These are phyloP conservation scores for Cyclanthera cordifolia DNA, from an alignment of 306 rosid species.

Conservation along the genomic window DNA sequence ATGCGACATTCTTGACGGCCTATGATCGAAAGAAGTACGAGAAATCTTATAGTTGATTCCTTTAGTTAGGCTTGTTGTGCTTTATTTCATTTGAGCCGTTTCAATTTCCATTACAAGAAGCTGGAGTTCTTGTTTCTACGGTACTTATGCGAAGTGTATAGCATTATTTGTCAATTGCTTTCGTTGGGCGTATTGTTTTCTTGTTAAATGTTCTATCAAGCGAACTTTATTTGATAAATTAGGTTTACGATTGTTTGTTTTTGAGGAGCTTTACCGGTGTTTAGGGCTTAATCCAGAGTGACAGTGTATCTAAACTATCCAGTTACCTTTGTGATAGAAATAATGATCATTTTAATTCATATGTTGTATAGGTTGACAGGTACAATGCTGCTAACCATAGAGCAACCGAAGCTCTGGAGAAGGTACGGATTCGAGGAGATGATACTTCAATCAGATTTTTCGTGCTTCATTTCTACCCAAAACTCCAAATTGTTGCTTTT, in stretches of 20 bases:
- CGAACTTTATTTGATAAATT: neutral
- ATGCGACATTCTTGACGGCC: neutral
- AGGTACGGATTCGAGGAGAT: slow-evolving; percentile 28
- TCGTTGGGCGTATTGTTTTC: neutral
- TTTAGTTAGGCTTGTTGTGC: neutral
- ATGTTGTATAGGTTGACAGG: slow-evolving; percentile 40
- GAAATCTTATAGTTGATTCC: neutral
- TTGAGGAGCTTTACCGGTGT: neutral
- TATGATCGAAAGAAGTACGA: neutral
- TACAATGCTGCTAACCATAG: slow-evolving; percentile 56
- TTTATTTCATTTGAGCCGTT: neutral
- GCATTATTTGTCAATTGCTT: neutral
- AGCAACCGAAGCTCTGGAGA: slow-evolving; percentile 57
- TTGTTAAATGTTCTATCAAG: neutral
- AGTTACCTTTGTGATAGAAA: neutral
- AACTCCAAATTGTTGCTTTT: neutral
- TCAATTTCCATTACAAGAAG: neutral
- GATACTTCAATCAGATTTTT: neutral
- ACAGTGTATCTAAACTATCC: neutral
- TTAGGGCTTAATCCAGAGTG: neutral
- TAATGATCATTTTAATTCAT: neutral
- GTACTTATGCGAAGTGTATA: no score
- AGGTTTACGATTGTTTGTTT: neutral
- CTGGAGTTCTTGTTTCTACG: neutral
- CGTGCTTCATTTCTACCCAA: neutral